phyloP scores from a whole-genome alignment of 1,284 basidiomycete genomes.

The Cryptococcus amylolentus region DNA sequence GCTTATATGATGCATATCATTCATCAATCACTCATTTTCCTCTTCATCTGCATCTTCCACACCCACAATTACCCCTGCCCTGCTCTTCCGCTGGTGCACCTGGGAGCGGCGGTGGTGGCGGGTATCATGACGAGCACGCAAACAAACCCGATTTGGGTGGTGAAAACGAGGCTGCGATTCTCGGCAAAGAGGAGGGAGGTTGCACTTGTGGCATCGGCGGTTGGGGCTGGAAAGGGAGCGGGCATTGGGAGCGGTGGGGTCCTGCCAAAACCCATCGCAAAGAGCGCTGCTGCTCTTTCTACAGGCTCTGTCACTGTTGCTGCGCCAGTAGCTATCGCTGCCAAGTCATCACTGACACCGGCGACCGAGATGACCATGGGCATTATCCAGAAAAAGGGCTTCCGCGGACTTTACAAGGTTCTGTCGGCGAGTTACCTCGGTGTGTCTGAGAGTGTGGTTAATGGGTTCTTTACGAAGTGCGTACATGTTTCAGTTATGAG shows the following conservation, averaged over 20 bases:
- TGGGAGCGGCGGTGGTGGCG: conserved; percentile 78
- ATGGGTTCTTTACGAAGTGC: conserved; percentile 88
- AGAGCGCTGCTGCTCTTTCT: conserved; percentile 23
- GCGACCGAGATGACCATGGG: conserved; percentile 57
- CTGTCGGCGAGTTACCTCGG: conserved; percentile 92
- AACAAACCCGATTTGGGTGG: conserved; percentile 98
- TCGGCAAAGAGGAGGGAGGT: conserved; percentile 31
- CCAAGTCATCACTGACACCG: conserved; percentile 15
- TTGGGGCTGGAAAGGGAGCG: conserved; percentile 3
- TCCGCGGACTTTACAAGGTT: conserved; percentile 90
- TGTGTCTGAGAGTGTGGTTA: conserved; percentile 94
- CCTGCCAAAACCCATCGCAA: conserved; percentile 28
- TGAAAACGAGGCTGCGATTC: conserved; percentile 88
- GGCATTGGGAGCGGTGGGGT: conserved; percentile 5
- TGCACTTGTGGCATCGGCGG: conserved; percentile 3
- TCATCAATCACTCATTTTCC: no score
- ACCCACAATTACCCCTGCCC: no score
- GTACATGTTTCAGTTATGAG: conserved; percentile 16
- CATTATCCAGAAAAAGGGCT: conserved; percentile 77
- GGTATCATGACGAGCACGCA: conserved; percentile 79
- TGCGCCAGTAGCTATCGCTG: conserved; percentile 16
- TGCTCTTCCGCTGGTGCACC: conserved; percentile 79
- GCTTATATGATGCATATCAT: no score
- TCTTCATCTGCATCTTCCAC: no score
- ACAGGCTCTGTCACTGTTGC: conserved; percentile 11